These are phyloP conservation scores for Setomelanomma holmii DNA, from an alignment of 2,329 filamentous ascomycete genomes.

Conservation along the genomic window DNA sequence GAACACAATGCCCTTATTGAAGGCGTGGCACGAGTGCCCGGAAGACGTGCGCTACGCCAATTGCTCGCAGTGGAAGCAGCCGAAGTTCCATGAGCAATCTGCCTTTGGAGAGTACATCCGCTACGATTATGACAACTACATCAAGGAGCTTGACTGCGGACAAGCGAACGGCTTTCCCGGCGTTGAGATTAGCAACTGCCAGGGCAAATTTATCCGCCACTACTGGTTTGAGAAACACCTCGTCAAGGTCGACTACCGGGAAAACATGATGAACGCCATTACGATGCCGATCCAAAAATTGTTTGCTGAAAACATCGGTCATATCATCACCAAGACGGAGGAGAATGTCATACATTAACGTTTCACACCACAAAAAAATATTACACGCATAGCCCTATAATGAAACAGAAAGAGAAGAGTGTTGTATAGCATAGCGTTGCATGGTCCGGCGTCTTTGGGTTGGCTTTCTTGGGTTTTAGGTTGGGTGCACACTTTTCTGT, in stretches of 20 bases:
- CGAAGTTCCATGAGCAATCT: constrained; percentile 49
- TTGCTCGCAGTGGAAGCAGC: constrained; percentile 49
- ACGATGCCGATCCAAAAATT: constrained; percentile 44
- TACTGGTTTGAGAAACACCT: constrained; percentile 48
- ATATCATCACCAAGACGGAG: constrained; percentile 35
- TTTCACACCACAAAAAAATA: constrained; percentile 22
- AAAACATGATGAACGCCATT: constrained; percentile 49
- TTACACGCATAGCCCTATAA: constrained; percentile 46
- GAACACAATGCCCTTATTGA: constrained; percentile 57
- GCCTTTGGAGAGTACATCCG: constrained; percentile 50
- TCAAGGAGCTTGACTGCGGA: constrained; percentile 48
- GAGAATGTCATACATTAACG: constrained; percentile 42
- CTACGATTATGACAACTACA: constrained; percentile 48
- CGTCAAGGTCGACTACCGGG: constrained; percentile 43
- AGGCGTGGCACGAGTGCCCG: constrained; percentile 56
- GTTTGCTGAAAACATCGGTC: constrained; percentile 38
- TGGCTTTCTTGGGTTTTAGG: constrained; percentile 6
- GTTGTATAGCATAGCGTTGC: constrained; percentile 31
- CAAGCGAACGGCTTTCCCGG: constrained; percentile 49
- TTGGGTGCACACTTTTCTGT: background rate
- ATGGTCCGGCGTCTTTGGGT: constrained; percentile 27
- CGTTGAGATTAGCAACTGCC: constrained; percentile 43
- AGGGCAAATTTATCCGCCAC: constrained; percentile 46
- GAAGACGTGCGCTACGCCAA: constrained; percentile 44
- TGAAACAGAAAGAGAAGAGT: constrained; percentile 43